Percentiles rank a stretch among this genome's conserved stretches.
phyloP scores from a whole-genome alignment of 805 yeast species.

The Pichia kluyveri region DNA sequence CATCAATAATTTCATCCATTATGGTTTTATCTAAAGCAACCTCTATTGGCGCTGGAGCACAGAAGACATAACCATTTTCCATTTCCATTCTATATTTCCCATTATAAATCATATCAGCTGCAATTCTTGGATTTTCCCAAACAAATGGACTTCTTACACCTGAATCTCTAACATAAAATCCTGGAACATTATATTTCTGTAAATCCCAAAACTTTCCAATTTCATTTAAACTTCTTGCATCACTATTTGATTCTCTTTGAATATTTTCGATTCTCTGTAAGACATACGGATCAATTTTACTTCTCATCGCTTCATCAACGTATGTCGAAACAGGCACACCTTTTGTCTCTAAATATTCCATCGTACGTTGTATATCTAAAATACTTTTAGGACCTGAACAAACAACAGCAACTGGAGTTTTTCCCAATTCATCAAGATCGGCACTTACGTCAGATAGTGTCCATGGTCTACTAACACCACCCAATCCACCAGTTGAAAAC shows the following conservation, averaged over 20 bases:
- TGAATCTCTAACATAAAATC: constrained; percentile 72
- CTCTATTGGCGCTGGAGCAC: constrained; percentile 71
- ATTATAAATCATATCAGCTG: constrained; percentile 52
- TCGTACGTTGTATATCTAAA: constrained; percentile 67
- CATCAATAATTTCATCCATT: constrained; percentile 47
- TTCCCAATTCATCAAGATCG: constrained; percentile 74
- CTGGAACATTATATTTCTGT: constrained; percentile 44
- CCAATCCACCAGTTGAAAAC: constrained; percentile 90
- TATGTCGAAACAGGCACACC: constrained; percentile 78
- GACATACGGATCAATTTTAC: constrained; percentile 28
- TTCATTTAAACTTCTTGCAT: neutral
- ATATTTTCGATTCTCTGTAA: constrained; percentile 24
- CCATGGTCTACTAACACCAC: constrained; percentile 83
- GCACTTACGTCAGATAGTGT: constrained; percentile 75
- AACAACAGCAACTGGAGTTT: constrained; percentile 82
- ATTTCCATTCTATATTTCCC: constrained; percentile 40
- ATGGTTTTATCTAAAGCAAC: constrained; percentile 46
- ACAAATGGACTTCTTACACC: constrained; percentile 64
- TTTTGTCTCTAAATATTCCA: constrained; percentile 84
- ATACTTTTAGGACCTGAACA: constrained; percentile 90
- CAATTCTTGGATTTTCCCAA: constrained; percentile 42
- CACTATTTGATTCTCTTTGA: neutral
- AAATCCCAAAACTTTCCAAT: constrained; percentile 6
- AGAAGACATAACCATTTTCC: constrained; percentile 63
- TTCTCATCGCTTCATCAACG: constrained; percentile 16